A percentile compares a stretch with the other conserved stretches of the same genome.
Evolutionary conservation across 306 rosid genomes (phyloP).

Genomic region (Cucumis melo): DNA sequence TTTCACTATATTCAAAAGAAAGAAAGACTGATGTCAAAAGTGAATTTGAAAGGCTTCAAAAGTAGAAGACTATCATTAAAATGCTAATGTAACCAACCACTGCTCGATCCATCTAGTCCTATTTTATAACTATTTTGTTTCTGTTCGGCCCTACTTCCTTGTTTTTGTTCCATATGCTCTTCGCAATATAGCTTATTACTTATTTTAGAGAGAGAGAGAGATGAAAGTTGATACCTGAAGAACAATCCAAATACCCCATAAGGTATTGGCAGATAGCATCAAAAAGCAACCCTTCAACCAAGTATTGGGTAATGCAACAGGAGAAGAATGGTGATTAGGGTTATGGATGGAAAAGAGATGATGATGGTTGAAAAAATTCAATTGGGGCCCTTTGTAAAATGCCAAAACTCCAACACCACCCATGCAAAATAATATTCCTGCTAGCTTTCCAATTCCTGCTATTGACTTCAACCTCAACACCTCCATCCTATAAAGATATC

Average conservation of each 20-base stretch:
- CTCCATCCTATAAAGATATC: constrained; percentile 41
- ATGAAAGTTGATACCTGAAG: constrained; percentile 33
- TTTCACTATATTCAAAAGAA: not conserved
- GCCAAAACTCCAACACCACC: constrained; percentile 57
- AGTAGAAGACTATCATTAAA: too few relatives aligned
- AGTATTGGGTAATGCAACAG: constrained; percentile 13
- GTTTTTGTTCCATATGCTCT: too few relatives aligned
- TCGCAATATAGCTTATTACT: too few relatives aligned
- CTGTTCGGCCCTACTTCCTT: too few relatives aligned
- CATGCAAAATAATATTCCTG: constrained; percentile 44
- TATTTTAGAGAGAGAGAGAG: too few relatives aligned
- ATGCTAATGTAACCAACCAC: too few relatives aligned
- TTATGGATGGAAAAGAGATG: constrained; percentile 21
- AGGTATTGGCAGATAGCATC: constrained; percentile 55
- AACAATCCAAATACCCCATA: constrained; percentile 72
- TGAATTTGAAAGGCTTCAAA: not conserved
- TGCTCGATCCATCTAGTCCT: too few relatives aligned
- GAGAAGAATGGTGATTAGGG: not conserved
- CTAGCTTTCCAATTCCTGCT: constrained; percentile 49
- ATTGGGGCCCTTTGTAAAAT: constrained; percentile 60
- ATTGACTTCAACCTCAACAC: constrained; percentile 37
- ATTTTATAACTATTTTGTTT: too few relatives aligned
- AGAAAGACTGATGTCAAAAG: not conserved
- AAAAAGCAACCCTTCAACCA: constrained; percentile 86
- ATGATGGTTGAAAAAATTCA: constrained; percentile 19